Evolutionary conservation across 192 early-diverging fungal species (phyloP), one percentile per base, ranked within the genome.

Genomic region (Backusella psychrophila): DNA sequence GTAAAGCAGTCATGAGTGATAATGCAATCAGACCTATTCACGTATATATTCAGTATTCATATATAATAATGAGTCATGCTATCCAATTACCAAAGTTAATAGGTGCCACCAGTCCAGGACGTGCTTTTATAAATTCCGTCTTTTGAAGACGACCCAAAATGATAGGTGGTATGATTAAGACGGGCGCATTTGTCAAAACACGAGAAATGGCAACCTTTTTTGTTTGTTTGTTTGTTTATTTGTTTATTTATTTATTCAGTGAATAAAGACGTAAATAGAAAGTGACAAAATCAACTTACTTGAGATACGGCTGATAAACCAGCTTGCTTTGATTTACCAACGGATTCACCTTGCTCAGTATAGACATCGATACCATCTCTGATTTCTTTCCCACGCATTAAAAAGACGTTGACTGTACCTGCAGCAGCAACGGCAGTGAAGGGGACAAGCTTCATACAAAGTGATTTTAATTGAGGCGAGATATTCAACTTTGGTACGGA

Each of bases 341-440:
- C 81, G 4, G 81, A 81, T 33, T 88, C 87, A 12, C 93, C 92
- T 15, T 94, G 81, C 6, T 84, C 74, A 74, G 93, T 89, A 67
- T 85, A 87, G 0, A 94, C 92, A 59, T 90, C 83, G 69, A 94
- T 94, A n/a, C 94, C 94, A 53, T 94, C 88, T 33, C 89, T 89
- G 67, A 95, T 79, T 70, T 95, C 94, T 76, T 95, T 95, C 69
- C 87, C 84, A n/a, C 94, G 82, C 94, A 95, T 95, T 76, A 95
- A 81, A 71, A 93, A 91, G 6, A 95, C 93, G 66, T 95, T 95
- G 49, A 93, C 85, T 23, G 93, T 93, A 75, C 94, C 94, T 33
- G 94, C 94, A 21, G 91, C 85, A 1, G 93, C 92, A 6, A 95
- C 94, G 39, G 94, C 94, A 1, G 87, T 82, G 73, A 95, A 95